Evolutionary conservation across 106 monocot genomes (phyloP).

Genomic region (Dendrobium officinale): DNA sequence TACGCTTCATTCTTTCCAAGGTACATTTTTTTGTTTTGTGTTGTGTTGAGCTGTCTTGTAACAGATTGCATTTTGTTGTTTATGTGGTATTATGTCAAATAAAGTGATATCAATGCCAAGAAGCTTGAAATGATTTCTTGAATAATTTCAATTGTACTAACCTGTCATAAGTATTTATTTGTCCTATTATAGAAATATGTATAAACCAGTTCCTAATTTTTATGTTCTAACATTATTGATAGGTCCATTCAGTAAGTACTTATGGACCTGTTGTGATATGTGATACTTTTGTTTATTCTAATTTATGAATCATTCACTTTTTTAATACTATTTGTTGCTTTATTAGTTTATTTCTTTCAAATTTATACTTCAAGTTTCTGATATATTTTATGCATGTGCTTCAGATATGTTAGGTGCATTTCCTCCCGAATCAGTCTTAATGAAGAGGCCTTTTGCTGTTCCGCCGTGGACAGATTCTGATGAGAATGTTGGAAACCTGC

Average conservation of each 20-base stretch:
- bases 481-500: slow-evolving; percentile 74
- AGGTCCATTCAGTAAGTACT: neutral
- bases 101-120: neutral
- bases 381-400: slow-evolving; percentile 2
- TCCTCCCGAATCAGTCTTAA: slow-evolving; percentile 57
- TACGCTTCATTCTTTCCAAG: slow-evolving; percentile 60
- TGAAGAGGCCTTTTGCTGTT: slow-evolving; percentile 64
- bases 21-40: slow-evolving; percentile 18
- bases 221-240: neutral
- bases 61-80: neutral
- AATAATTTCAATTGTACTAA: neutral
- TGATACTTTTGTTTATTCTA: neutral
- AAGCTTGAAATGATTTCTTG: neutral
- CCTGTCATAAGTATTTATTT: neutral
- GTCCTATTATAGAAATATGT: neutral
- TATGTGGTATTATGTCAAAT: neutral
- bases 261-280: neutral
- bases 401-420: slow-evolving; percentile 68
- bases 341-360: neutral
- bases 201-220: neutral
- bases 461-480: slow-evolving; percentile 77
- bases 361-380: neutral
- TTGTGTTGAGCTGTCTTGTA: neutral
- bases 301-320: neutral
- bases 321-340: neutral